Conservation (phyloP, 2,329 filamentous ascomycete genomes). For the Albifimbria verrucaria region DNA sequence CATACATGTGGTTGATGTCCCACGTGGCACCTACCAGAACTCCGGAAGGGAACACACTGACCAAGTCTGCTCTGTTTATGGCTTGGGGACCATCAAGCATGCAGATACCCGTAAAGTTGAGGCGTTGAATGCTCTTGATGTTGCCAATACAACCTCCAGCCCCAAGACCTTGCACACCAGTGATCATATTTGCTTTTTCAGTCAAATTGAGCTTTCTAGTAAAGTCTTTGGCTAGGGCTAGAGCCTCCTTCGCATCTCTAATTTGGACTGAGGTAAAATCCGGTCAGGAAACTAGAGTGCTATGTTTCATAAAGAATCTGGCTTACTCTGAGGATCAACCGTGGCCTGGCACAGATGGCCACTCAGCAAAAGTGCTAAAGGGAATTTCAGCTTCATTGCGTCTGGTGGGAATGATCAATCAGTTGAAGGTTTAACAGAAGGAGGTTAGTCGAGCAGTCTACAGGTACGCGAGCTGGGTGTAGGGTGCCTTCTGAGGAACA, state of each 20-base stretch:
- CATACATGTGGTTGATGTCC: neutral
- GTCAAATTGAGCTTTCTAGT: neutral
- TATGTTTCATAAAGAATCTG: neutral
- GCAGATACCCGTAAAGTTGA: neutral
- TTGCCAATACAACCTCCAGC: neutral
- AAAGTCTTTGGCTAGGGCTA: neutral
- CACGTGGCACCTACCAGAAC: neutral
- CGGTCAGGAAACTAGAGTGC: neutral
- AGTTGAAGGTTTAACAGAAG: neutral
- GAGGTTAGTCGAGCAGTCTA: neutral
- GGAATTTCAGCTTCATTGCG: neutral
- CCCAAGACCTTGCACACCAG: too few relatives aligned
- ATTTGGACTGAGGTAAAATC: neutral
- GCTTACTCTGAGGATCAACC: neutral
- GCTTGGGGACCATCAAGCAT: neutral
- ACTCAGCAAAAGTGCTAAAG: neutral
- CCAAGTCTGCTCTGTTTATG: neutral
- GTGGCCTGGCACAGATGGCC: neutral
- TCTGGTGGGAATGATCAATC: too few relatives aligned
- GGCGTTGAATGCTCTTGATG: neutral
- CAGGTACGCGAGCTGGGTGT: neutral
- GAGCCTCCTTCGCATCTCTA: neutral
- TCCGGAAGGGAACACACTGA: neutral
- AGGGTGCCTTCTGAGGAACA: neutral
- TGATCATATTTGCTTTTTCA: neutral